phyloP scores from a whole-genome alignment of 352 stramenopile genomes.

The Thalassiosira exigua region DNA sequence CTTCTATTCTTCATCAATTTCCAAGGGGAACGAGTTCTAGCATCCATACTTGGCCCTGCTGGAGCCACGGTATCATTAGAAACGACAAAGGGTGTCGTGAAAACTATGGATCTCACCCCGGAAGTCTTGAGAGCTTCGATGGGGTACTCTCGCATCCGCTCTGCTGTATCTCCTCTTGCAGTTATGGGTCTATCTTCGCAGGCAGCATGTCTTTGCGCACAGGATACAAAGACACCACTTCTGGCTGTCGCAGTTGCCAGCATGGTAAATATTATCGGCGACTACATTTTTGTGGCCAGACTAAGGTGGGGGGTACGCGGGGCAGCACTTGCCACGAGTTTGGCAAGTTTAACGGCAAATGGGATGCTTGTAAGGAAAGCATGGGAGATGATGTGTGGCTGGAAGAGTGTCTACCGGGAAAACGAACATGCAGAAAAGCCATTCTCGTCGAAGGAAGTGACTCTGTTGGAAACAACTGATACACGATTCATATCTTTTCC shows the following conservation, averaged over 20 bases:
- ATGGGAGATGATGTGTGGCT: constrained; percentile 36
- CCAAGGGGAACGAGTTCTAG: constrained; percentile 36
- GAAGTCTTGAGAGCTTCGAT: constrained; percentile 57
- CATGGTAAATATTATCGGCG: constrained; percentile 76
- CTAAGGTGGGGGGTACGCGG: constrained; percentile 67
- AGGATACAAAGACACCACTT: constrained; percentile 71
- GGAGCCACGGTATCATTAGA: constrained; percentile 32
- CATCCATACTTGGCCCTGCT: constrained; percentile 59
- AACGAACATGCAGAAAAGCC: too few relatives aligned
- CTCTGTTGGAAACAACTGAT: constrained; percentile 4
- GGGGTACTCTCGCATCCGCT: constrained; percentile 75
- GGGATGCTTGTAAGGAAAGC: constrained; percentile 45
- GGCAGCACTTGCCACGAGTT: constrained; percentile 74
- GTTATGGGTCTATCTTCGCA: constrained; percentile 77
- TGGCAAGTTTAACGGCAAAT: constrained; percentile 46
- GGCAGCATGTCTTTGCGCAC: constrained; percentile 63
- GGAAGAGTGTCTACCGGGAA: constrained; percentile 25
- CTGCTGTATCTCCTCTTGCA: constrained; percentile 53
- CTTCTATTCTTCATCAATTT: constrained; percentile 49
- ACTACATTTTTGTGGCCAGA: constrained; percentile 69
- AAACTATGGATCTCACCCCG: constrained; percentile 39
- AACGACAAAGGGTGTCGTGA: background rate
- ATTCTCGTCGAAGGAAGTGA: background rate
- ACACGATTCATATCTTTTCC: constrained; percentile 72
- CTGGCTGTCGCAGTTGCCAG: constrained; percentile 75